phyloP scores from a whole-genome alignment of 495 filamentous ascomycete genomes.

The Aspergillus olivimuriae region DNA sequence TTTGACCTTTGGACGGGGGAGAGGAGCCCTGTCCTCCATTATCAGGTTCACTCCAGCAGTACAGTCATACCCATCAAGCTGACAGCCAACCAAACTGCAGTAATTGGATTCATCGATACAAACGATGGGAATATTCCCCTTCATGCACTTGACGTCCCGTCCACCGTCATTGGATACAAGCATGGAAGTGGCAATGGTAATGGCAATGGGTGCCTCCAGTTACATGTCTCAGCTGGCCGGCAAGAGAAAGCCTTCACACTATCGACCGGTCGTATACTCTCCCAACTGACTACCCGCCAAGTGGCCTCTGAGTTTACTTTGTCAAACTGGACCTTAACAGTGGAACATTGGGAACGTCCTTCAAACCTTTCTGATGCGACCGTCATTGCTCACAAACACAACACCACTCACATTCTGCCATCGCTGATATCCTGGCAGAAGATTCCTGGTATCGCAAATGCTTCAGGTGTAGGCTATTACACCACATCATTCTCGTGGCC shows the following conservation, averaged over 20 bases:
- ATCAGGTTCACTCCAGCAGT: slow-evolving; percentile 12
- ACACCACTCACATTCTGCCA: slow-evolving; percentile 23
- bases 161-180: slow-evolving; percentile 16
- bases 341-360: slow-evolving; percentile 36
- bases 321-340: slow-evolving; percentile 34
- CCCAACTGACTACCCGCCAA: slow-evolving; percentile 4
- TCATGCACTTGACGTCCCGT: slow-evolving; percentile 7
- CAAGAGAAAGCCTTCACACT: slow-evolving; percentile 10
- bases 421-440: slow-evolving; percentile 31
- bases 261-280: slow-evolving; percentile 22
- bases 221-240: slow-evolving; percentile 14
- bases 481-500: slow-evolving; percentile 32
- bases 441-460: slow-evolving; percentile 54
- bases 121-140: neutral
- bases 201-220: slow-evolving; percentile 1
- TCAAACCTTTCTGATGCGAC: slow-evolving; percentile 22
- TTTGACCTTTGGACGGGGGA: slow-evolving; percentile 38
- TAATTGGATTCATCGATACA: slow-evolving; percentile 26
- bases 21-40: slow-evolving; percentile 23
- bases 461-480: slow-evolving; percentile 58
- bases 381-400: slow-evolving; percentile 19
- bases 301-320: slow-evolving; percentile 15
- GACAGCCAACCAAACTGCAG: slow-evolving; percentile 26
- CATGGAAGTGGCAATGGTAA: slow-evolving; percentile 4
- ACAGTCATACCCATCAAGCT: slow-evolving; percentile 25